Base-by-base conservation (phyloP, 2,329 filamentous ascomycete species). In the Aspergillus quadricinctus region DNA sequence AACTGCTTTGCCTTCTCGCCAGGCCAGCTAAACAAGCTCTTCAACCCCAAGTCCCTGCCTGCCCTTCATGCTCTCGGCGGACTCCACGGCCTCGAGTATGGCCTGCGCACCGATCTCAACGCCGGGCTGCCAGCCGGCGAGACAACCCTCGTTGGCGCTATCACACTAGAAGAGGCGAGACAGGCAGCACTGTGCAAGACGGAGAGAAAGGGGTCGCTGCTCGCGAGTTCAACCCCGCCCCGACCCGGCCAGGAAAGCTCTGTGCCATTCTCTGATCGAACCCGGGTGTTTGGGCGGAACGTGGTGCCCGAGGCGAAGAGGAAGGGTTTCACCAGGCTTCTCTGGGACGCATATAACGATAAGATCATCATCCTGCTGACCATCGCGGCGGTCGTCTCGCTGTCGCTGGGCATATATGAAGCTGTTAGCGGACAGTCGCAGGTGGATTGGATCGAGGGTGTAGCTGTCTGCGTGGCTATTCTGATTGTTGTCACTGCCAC, bases 31-130 rank as follows among this genome's bases (percentile, higher is more conserved):
- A 88, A 86, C 65, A 96, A 96, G 73, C 83, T 96, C 76, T 85
- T 93, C 59, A 94, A 95, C 69, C 92, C 92, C 3, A 96, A 96
- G 77, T 95, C 86, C 59, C 75, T 96, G 56, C 80, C 88, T 10
- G 92, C 92, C 0, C 96, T 93, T 64, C 89, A 88, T 67, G 87
- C 87, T 14, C 72, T 97, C 4, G 92, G 92, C 50, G 92, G 92
- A 23, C 73, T 96, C 17, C 75, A 75, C 19, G 92, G 92, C 0
- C 73, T 97, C 50, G 90, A 93, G 72, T 88, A 85, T 67, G 92
- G 92, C 10, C 76, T 97, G 29, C 81, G 89, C 49, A 86, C 86
- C 6, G 85, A 94, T 70, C 79, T 89, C 28, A 83, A 81, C 50
- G 80, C 87, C 35, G 92, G 92, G 7, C 72, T 97, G 53, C 93